phyloP scores from a whole-genome alignment of 306 rosid genomes.

The Vigna radiata region DNA sequence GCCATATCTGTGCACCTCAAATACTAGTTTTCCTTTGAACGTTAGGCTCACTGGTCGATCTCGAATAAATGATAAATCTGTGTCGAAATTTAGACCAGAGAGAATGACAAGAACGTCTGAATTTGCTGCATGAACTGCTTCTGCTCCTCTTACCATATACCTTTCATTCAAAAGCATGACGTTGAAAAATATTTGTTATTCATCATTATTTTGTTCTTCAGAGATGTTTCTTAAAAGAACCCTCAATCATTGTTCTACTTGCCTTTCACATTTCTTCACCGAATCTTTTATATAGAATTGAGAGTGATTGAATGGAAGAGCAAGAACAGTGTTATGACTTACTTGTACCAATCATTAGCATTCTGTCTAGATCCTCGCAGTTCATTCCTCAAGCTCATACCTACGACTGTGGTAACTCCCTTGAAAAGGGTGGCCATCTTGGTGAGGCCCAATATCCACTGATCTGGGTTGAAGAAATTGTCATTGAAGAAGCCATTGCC shows the following conservation, averaged over 20 bases:
- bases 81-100: conserved; percentile 78
- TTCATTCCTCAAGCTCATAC: conserved; percentile 89
- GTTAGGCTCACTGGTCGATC: conserved; percentile 57
- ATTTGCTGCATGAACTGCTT: conserved; percentile 85
- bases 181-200: not conserved
- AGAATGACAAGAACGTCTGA: conserved; percentile 74
- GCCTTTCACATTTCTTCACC: not conserved
- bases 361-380: conserved; percentile 84
- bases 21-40: conserved; percentile 67
- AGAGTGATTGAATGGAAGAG: not conserved
- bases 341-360: conserved; percentile 81
- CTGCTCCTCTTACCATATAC: conserved; percentile 91
- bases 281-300: too few relatives aligned
- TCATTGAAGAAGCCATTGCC: conserved; percentile 86
- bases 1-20: conserved; percentile 79
- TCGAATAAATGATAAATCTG: conserved; percentile 67
- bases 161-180: conserved; percentile 48
- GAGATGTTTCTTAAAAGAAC: not conserved
- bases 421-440: conserved; percentile 74
- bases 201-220: not conserved
- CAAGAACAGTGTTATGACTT: not conserved
- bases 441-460: conserved; percentile 74
- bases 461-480: conserved; percentile 61
- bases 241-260: not conserved
- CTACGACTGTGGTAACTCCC: conserved; percentile 61